Base-by-base conservation (phyloP, 345 rosid species). In the Eucalyptus microcorys region DNA sequence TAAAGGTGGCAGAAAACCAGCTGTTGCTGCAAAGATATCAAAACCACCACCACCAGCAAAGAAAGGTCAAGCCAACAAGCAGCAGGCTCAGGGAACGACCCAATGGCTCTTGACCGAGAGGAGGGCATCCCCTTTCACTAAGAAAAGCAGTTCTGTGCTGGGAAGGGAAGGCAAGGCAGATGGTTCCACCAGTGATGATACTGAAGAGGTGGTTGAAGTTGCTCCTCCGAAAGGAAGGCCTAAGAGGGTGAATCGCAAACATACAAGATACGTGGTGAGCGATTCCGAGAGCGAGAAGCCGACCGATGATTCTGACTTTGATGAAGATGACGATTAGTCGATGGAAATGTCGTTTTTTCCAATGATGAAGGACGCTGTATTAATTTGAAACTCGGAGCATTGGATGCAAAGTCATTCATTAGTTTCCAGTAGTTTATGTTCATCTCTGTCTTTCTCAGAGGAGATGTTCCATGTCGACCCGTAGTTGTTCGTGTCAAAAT, bases 51-150 rank as follows among this genome's bases (percentile, higher is more conserved):
- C 84, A 40, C 5, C 84, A 76, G 13, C 47, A 37, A 92, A 95
- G 12, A 93, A 96, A 2, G 98, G 94, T 50, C 95, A 93, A 52
- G 95, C 95, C 15, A 96, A 95, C 90, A 92, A 98, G 91, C 97
- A 76, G 47, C 47, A 2, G 26, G 27, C 83, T 40, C 21, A 92
- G 24, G 90, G 93, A 30, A 93, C 92, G 42, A 92, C 87, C 32
- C 95, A 94, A 94, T 94, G n/a, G n/a, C n/a, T n/a, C n/a, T n/a
- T n/a, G n/a, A n/a, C n/a, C n/a, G n/a, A n/a, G n/a, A n/a, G n/a
- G n/a, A n/a, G n/a, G n/a, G n/a, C n/a, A n/a, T n/a, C n/a, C n/a
- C n/a, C n/a, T n/a, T n/a, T n/a, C n/a, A n/a, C n/a, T n/a, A n/a
- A n/a, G n/a, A n/a, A n/a, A n/a, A n/a, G n/a, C n/a, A n/a, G n/a